Evolutionary conservation across 2,329 filamentous ascomycete genomes (phyloP).

Genomic region (Hymenoscyphus repandus): DNA sequence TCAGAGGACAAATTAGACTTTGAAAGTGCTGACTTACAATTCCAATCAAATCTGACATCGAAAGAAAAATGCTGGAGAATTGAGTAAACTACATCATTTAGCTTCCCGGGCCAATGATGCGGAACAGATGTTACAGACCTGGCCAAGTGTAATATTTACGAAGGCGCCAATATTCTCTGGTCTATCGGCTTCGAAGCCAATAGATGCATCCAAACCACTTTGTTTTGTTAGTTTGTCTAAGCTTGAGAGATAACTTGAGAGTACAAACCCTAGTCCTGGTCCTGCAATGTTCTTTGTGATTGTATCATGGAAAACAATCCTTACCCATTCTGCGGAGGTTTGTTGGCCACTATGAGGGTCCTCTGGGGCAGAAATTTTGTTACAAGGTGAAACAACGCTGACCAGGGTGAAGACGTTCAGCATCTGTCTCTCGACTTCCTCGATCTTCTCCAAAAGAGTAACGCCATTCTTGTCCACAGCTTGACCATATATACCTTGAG

Average conservation of each 20-base stretch:
- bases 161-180: slow-evolving; percentile 45
- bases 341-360: background rate
- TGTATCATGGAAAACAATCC: slow-evolving; percentile 57
- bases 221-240: background rate
- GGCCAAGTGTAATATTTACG: slow-evolving; percentile 9
- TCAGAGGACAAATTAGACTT: background rate
- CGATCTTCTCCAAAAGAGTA: slow-evolving; percentile 5
- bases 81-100: background rate
- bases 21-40: background rate
- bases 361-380: background rate
- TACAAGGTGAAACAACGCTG: slow-evolving; percentile 3
- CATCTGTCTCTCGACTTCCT: slow-evolving; percentile 5
- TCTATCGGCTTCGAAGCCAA: slow-evolving; percentile 2
- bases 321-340: slow-evolving; percentile 49
- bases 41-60: background rate
- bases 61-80: background rate
- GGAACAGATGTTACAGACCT: background rate
- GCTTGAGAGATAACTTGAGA: background rate
- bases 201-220: slow-evolving; percentile 48
- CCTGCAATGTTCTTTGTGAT: slow-evolving; percentile 41
- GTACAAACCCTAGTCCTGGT: slow-evolving; percentile 11
- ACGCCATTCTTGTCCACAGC: slow-evolving; percentile 4
- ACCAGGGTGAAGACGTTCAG: slow-evolving; percentile 4
- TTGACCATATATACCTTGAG: too few species aligned
- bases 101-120: background rate